A percentile compares a stretch with the other conserved stretches of the same genome.
Evolutionary conservation across 306 rosid genomes (phyloP).

Genomic region (Fragaria ananassa): DNA sequence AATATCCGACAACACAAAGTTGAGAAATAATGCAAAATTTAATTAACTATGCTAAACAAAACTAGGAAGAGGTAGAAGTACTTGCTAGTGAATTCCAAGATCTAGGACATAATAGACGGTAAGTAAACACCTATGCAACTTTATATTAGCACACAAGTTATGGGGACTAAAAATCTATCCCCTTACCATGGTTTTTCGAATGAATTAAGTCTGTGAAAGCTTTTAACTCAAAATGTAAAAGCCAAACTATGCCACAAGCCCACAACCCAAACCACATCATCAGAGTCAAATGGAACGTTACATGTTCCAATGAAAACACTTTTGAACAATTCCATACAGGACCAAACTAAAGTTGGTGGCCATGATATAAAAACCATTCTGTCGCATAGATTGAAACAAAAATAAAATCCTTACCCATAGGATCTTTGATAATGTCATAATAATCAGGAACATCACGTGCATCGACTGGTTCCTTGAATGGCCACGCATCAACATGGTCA

Average conservation of each 20-base stretch:
- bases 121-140: not conserved
- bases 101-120: not conserved
- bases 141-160: not conserved
- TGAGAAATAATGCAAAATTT: not conserved
- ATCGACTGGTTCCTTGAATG: slow-evolving; percentile 96
- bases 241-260: not conserved
- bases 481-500: slow-evolving; percentile 93
- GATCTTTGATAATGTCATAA: slow-evolving; percentile 90
- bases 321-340: not conserved
- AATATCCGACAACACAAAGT: not conserved
- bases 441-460: slow-evolving; percentile 93
- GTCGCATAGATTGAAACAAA: not conserved
- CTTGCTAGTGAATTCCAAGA: not conserved
- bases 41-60: not conserved
- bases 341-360: not conserved
- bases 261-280: not conserved
- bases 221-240: not conserved
- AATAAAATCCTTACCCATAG: slow-evolving; percentile 62
- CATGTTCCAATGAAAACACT: not conserved
- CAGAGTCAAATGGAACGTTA: not conserved
- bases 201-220: not conserved
- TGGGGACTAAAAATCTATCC: not conserved
- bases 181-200: not conserved
- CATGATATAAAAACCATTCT: not conserved
- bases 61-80: not conserved